phyloP scores from a whole-genome alignment of 1,284 basidiomycete species.

The Flammula alnicola region DNA sequence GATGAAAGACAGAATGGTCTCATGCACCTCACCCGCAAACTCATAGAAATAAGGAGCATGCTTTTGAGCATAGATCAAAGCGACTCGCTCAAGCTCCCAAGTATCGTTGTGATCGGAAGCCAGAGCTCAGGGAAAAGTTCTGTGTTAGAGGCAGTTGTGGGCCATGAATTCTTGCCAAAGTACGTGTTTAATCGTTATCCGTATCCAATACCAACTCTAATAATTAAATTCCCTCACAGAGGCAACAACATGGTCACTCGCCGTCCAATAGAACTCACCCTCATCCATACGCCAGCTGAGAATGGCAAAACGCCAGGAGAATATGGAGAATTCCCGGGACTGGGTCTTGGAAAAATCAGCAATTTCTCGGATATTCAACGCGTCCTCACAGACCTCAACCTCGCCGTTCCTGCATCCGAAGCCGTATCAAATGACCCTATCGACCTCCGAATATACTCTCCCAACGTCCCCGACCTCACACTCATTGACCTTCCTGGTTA shows the following conservation, averaged over 20 bases:
- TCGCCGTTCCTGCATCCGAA: slow-evolving; percentile 87
- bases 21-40: slow-evolving; percentile 92
- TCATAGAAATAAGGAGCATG: slow-evolving; percentile 96
- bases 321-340: slow-evolving; percentile 93
- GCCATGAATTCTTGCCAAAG: slow-evolving; percentile 98
- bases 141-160: slow-evolving; percentile 96
- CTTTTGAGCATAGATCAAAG: slow-evolving; percentile 95
- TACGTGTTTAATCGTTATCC: slow-evolving; percentile 34
- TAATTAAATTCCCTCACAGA: slow-evolving; percentile 52
- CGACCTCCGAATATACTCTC: slow-evolving; percentile 95
- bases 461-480: slow-evolving; percentile 94
- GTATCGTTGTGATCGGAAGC: slow-evolving; percentile 97
- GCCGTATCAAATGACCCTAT: slow-evolving; percentile 96
- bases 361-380: slow-evolving; percentile 92
- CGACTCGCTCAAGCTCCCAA: slow-evolving; percentile 91
- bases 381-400: slow-evolving; percentile 93
- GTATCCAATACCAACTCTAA: slow-evolving; percentile 16
- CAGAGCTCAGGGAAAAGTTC: slow-evolving; percentile 99
- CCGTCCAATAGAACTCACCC: slow-evolving; percentile 95
- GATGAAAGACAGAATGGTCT: slow-evolving; percentile 69
- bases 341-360: slow-evolving; percentile 87
- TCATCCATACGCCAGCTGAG: slow-evolving; percentile 85
- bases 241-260: slow-evolving; percentile 99
- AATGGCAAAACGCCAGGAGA: slow-evolving; percentile 69
- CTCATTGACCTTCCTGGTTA: slow-evolving; percentile 98